These are phyloP conservation scores for Camellia lanceoleosa DNA, from an alignment of 148 eudicot genomes.

Conservation along the genomic window DNA sequence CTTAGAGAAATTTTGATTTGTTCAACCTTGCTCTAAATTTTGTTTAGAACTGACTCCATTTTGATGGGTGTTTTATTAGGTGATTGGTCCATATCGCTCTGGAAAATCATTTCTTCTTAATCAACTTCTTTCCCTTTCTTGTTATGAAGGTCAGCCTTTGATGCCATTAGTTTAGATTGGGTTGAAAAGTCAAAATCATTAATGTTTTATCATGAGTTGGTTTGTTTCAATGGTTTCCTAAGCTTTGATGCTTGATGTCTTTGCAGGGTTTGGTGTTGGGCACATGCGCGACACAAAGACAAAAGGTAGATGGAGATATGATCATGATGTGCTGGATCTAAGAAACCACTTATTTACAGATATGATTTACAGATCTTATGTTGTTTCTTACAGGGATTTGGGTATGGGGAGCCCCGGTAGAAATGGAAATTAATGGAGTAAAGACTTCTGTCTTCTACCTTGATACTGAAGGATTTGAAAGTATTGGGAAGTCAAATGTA, in stretches of 20 bases:
- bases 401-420: conserved; percentile 97
- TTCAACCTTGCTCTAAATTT: not conserved
- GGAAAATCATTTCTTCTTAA: conserved; percentile 96
- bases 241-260: conserved; percentile 14
- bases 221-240: conserved; percentile 1
- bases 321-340: conserved; percentile 7
- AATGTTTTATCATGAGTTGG: not conserved
- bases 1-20: not conserved
- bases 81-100: conserved; percentile 97
- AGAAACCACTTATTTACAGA: not conserved
- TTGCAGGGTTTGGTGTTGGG: conserved; percentile 96
- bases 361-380: not conserved
- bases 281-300: conserved; percentile 98
- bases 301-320: conserved; percentile 50
- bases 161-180: conserved; percentile 8
- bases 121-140: conserved; percentile 94
- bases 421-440: conserved; percentile 72
- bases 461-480: conserved; percentile 98
- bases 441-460: conserved; percentile 86
- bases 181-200: not conserved
- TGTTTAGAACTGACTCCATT: not conserved
- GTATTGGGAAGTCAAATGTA: conserved; percentile 96
- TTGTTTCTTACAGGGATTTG: conserved; percentile 62
- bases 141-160: conserved; percentile 70
- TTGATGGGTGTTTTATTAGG: conserved; percentile 44